These are phyloP conservation scores for Coemansia sp. DNA, from an alignment of 192 early-diverging fungal genomes.

Conservation along the genomic window DNA sequence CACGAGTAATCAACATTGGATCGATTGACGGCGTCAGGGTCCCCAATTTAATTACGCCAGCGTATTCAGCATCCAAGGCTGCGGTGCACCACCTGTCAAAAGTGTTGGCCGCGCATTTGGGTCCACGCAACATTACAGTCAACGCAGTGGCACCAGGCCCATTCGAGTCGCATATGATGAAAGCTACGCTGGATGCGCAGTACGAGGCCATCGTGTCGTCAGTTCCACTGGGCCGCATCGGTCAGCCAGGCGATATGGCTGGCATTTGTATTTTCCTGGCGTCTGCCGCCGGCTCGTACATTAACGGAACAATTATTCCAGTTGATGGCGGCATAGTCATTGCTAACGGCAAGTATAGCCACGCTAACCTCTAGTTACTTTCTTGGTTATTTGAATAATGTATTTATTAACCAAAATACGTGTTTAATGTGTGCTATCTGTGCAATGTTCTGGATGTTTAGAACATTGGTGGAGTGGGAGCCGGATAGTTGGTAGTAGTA, in stretches of 20 bases:
- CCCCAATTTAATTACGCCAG: constrained; percentile 59
- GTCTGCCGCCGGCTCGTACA: constrained; percentile 71
- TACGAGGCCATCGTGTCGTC: constrained; percentile 55
- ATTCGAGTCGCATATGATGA: constrained; percentile 81
- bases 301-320: constrained; percentile 78
- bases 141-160: constrained; percentile 73
- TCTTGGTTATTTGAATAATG: too few relatives aligned
- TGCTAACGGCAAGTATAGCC: constrained; percentile 24
- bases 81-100: constrained; percentile 73
- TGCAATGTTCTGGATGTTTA: too few relatives aligned
- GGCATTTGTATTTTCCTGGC: constrained; percentile 79
- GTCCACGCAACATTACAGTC: constrained; percentile 58
- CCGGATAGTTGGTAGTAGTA: too few relatives aligned
- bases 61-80: constrained; percentile 79
- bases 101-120: constrained; percentile 65
- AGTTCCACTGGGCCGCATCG: constrained; percentile 77
- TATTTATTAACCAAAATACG: too few relatives aligned
- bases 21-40: constrained; percentile 67
- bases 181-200: constrained; percentile 56
- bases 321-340: constrained; percentile 75
- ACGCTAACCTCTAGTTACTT: constrained; percentile 14
- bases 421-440: too few relatives aligned
- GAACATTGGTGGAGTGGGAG: too few relatives aligned
- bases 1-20: constrained; percentile 90
- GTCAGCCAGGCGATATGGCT: constrained; percentile 81